A percentile compares a stretch with the other conserved stretches of the same genome.
phyloP scores from a whole-genome alignment of 78 protist genomes.

The Trichosphaerium sp. region DNA sequence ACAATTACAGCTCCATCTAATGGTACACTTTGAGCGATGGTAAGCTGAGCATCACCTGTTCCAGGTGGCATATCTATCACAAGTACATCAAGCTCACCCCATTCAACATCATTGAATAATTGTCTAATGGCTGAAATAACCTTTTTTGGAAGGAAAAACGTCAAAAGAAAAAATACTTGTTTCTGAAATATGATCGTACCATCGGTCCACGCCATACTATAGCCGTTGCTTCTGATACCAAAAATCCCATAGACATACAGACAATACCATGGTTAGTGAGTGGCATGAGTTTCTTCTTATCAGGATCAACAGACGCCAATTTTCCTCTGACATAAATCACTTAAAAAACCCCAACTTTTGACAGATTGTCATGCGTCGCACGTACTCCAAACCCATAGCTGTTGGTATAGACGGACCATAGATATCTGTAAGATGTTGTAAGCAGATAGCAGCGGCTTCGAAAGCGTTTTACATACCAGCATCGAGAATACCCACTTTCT shows the following conservation, averaged over 20 bases:
- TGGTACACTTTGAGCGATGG: constrained; percentile 75
- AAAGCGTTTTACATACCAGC: too few relatives aligned
- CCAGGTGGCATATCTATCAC: constrained; percentile 97
- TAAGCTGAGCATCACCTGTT: constrained; percentile 90
- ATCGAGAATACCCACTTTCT: constrained; percentile 26
- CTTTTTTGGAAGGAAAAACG: too few relatives aligned
- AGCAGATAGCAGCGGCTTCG: constrained; percentile 45
- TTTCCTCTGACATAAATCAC: constrained; percentile 56
- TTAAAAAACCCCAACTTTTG: constrained; percentile 80
- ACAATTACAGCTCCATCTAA: constrained; percentile 86
- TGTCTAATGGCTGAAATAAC: constrained; percentile 56
- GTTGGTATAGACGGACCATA: not conserved
- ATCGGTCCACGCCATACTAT: constrained; percentile 83
- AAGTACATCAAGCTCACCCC: constrained; percentile 85
- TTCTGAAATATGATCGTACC: constrained; percentile 16
- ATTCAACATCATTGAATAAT: constrained; percentile 44
- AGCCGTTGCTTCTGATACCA: constrained; percentile 56
- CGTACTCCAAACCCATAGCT: constrained; percentile 30
- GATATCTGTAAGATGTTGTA: not conserved
- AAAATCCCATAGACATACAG: constrained; percentile 77
- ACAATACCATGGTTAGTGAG: constrained; percentile 60
- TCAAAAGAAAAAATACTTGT: not conserved
- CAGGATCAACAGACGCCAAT: constrained; percentile 11
- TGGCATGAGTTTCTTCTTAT: constrained; percentile 32
- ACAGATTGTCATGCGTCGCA: constrained; percentile 81